Evolutionary conservation across 2,329 filamentous ascomycete genomes (phyloP).

Genomic region (Scytalidium lignicola): DNA sequence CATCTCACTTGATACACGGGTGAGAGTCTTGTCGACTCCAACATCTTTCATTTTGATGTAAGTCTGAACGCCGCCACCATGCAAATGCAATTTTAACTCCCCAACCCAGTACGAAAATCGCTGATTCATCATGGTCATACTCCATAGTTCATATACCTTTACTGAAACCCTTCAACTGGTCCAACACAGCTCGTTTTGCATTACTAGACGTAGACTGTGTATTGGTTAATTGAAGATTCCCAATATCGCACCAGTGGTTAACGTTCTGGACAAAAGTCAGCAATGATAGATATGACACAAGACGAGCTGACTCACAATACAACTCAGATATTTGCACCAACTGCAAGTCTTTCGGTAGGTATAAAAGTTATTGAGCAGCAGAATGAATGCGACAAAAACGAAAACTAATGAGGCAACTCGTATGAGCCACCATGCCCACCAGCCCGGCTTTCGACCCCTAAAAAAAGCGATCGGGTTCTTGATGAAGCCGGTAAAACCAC

Average conservation of each 20-base stretch:
- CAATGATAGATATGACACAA: not conserved
- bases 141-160: not conserved
- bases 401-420: slow-evolving; percentile 71
- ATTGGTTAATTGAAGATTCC: slow-evolving; percentile 19
- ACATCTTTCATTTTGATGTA: not conserved
- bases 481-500: slow-evolving; percentile 38
- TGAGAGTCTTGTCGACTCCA: not conserved
- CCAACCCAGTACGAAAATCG: not conserved
- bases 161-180: not conserved
- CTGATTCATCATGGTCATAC: not conserved
- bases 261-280: slow-evolving; percentile 45
- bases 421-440: slow-evolving; percentile 97
- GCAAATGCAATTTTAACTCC: not conserved
- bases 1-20: not conserved
- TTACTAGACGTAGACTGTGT: slow-evolving; percentile 7
- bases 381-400: slow-evolving; percentile 79
- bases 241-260: slow-evolving; percentile 59
- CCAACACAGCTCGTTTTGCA: not conserved
- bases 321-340: slow-evolving; percentile 96
- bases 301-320: slow-evolving; percentile 62
- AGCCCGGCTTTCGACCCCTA: slow-evolving; percentile 83
- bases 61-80: not conserved
- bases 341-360: slow-evolving; percentile 66
- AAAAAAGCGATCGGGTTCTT: slow-evolving; percentile 74
- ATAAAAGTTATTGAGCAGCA: slow-evolving; percentile 91